Percentiles rank a stretch among this genome's conserved stretches.
phyloP scores from a whole-genome alignment of 179 eudicot genomes.

The Silene noctiflora region DNA sequence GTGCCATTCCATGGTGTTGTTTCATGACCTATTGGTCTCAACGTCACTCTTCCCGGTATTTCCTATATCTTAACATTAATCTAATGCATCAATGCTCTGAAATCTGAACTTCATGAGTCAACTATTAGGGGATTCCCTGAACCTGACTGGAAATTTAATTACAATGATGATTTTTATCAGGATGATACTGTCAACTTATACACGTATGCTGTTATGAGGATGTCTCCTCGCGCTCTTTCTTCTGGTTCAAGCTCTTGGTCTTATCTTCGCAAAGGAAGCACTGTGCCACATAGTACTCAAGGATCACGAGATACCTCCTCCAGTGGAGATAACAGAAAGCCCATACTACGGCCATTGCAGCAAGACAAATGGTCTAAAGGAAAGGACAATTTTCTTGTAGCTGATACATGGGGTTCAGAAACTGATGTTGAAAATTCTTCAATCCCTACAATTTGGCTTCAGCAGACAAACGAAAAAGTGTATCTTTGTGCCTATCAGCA shows the following conservation, averaged over 20 bases:
- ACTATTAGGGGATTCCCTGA: neutral
- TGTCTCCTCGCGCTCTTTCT: slow-evolving; percentile 72
- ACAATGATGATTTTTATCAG: slow-evolving; percentile 32
- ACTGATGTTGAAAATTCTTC: slow-evolving; percentile 33
- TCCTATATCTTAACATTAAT: slow-evolving; percentile 18
- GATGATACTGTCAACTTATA: slow-evolving; percentile 75
- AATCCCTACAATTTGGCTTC: slow-evolving; percentile 66
- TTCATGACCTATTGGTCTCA: slow-evolving; percentile 88
- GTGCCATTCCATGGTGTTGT: slow-evolving; percentile 78
- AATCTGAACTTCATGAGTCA: neutral
- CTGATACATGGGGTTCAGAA: slow-evolving; percentile 58
- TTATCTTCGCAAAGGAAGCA: slow-evolving; percentile 64
- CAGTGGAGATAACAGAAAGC: slow-evolving; percentile 42
- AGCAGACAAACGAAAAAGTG: slow-evolving; percentile 71
- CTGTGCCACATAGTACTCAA: slow-evolving; percentile 42
- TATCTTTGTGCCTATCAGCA: slow-evolving; percentile 78
- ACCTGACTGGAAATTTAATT: slow-evolving; percentile 4
- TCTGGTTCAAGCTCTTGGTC: slow-evolving; percentile 75
- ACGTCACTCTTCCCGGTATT: slow-evolving; percentile 83
- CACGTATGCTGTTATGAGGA: slow-evolving; percentile 75
- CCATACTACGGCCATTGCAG: slow-evolving; percentile 66
- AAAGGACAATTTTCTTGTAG: slow-evolving; percentile 80
- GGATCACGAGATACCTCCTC: slow-evolving; percentile 51
- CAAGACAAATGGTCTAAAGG: slow-evolving; percentile 79
- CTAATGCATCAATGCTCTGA: neutral